Base-by-base conservation (phyloP, 1,284 basidiomycete species). In the Rhodotorula sp. region DNA sequence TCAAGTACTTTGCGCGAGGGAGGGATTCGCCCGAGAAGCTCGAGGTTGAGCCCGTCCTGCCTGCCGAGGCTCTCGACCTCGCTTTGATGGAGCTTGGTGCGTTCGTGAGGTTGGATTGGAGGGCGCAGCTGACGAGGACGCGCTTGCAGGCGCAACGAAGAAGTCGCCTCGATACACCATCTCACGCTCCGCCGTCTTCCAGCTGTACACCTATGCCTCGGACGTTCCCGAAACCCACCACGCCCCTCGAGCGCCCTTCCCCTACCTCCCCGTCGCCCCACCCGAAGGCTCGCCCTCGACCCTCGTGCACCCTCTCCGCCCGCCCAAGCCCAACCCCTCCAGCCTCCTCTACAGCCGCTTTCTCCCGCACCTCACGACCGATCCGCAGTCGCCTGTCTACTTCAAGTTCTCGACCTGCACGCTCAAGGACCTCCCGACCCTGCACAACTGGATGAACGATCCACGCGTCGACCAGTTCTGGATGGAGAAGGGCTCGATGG, bases 361-460 rank as follows among this genome's bases (percentile, higher is more conserved):
- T 76, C 83, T 84, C 67, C 80, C 82, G 4, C 78, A 79, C 6
- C 80, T 85, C 50, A 78, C 79, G 9, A 34, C 58, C 2, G 31
- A 50, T 7, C 59, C 68, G 18, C 15, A 54, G 1, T 20, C 26
- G 0, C 68, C 68, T 6, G 80, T 83, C 67, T 82, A 77, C 61
- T 79, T 87, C 51, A 81, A 83, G 65, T 78, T 86, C 31, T 77
- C 81, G 68, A 82, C 86, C 68, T 82, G 85, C 76, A 71, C 81
- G 11, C 78, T 81, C 15, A 79, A 79, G 64, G 77, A 85, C 68
- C 79, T 86, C 65, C 81, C 82, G 24, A 80, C 82, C 9, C 85
- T 85, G 75, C 81, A 84, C 67, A 77, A 75, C 31, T 87, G 86
- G 86, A 82, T 86, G 67, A 87, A 86, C 73, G 80, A 81, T 62